Evolutionary conservation across 371 early-diverging fungal genomes (phyloP), one percentile per base, ranked within the genome.

Genomic region (Circinella minor): DNA sequence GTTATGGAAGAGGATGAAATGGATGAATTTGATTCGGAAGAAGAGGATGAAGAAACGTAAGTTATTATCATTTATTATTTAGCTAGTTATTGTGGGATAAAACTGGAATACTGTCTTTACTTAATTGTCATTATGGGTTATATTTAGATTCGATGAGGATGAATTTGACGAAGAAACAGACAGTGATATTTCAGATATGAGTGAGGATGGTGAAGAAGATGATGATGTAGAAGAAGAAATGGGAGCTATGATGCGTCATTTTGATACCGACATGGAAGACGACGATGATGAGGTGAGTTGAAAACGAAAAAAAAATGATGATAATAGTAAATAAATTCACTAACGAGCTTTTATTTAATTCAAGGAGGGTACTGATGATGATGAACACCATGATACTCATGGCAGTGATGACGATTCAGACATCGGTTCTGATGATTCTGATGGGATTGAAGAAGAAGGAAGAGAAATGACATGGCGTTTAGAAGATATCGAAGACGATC

Each of bases 161-260:
- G 91, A 90, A 27, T 91, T 86, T 64, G 92, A 90, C 49, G 92
- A 91, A 62, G 90, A 89, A 17, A 87, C 88, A 14, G 89, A 81
- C 46, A 92, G 92, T 69, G 93, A 94, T 74, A 75, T 91, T 36
- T 90, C 88, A 13, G 91, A 90, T 66, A 75, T 86, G 73, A 84
- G 82, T 62, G 87, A 88, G 73, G 88, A 85, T 17, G 91, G 89
- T 17, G 89, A 88, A 7, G 86, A 81, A 4, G 92, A 89, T 11
- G 89, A 87, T 5, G 88, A 79, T 38, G 90, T 86, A 0, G 88
- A 82, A 17, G 83, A 84, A 55, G 86, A 84, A 47, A 79, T 79
- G 74, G 91, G 89, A 13, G 89, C 89, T 27, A 88, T 93, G 77
- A 89, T 90, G 75, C 90, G 89, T 61, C 81, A 85, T 27, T 83